phyloP scores from a whole-genome alignment of 345 rosid genomes.

The Excoecaria agallocha region DNA sequence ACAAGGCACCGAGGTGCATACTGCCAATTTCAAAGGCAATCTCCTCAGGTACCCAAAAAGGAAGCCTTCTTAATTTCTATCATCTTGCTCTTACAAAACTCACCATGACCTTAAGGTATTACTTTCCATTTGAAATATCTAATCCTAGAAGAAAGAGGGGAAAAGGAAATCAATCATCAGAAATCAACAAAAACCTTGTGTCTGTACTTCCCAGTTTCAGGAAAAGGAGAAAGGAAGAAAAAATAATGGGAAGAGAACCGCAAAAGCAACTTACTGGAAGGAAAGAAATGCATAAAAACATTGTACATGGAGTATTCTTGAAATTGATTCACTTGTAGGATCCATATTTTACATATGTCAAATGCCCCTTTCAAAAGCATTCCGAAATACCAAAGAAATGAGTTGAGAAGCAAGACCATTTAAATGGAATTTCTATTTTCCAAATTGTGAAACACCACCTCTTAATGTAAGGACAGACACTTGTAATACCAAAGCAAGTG shows the following conservation, averaged over 20 bases:
- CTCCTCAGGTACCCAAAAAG: neutral
- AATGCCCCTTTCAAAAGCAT: neutral
- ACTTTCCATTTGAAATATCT: neutral
- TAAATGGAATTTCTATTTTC: neutral
- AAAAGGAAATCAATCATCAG: neutral
- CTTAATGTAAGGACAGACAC: too few species aligned
- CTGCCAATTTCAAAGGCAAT: neutral
- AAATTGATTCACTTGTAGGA: neutral
- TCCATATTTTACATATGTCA: neutral
- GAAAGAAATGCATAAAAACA: neutral
- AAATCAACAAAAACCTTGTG: neutral
- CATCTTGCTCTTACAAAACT: neutral
- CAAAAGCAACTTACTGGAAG: neutral
- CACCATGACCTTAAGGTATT: neutral
- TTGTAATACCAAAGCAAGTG: neutral
- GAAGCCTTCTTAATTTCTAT: neutral
- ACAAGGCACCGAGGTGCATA: neutral
- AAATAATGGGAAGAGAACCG: neutral
- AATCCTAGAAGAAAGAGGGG: neutral
- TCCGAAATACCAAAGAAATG: neutral
- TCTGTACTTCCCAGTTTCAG: neutral
- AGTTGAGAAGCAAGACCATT: neutral
- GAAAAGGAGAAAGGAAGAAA: neutral
- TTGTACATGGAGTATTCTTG: too few species aligned
- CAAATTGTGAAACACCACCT: neutral